Conservation (phyloP, 1,139 yeast species). For the Wickerhamiella infanticola region DNA sequence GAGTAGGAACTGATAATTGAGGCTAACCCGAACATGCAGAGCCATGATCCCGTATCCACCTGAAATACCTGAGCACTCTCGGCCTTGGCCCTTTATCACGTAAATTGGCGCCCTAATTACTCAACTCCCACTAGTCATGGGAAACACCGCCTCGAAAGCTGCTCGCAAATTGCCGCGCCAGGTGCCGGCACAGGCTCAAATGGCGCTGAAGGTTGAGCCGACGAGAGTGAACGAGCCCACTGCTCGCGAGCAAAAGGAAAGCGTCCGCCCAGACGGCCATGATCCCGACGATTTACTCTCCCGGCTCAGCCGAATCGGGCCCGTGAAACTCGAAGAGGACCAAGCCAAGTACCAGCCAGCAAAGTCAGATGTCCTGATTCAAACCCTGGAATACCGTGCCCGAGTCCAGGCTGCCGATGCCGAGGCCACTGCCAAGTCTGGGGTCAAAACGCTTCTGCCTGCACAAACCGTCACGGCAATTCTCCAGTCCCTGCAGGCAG, state of each 20-base stretch:
- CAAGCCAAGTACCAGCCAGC: slow-evolving; percentile 9
- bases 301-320: slow-evolving; percentile 9
- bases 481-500: slow-evolving; percentile 11
- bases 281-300: slow-evolving; percentile 5
- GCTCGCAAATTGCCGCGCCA: neutral
- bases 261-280: slow-evolving; percentile 3
- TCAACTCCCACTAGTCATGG: slow-evolving; percentile 5
- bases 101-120: too few relatives aligned
- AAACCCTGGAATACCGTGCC: slow-evolving; percentile 11
- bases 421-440: slow-evolving; percentile 1
- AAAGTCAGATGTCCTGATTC: slow-evolving; percentile 8
- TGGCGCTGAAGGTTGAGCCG: neutral
- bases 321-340: slow-evolving; percentile 3
- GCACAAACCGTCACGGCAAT: slow-evolving; percentile 15
- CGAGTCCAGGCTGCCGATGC: slow-evolving; percentile 4
- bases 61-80: too few relatives aligned
- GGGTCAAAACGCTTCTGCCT: slow-evolving; percentile 8
- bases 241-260: neutral
- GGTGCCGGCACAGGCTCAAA: neutral
- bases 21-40: too few relatives aligned
- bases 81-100: too few relatives aligned
- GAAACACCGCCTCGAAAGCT: slow-evolving; percentile 9
- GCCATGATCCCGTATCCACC: too few relatives aligned
- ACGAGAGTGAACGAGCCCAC: neutral
- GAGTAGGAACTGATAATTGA: too few relatives aligned